Evolutionary conservation across 2,329 filamentous ascomycete species (phyloP).

Genomic region (Orbilia ellipsospora): DNA sequence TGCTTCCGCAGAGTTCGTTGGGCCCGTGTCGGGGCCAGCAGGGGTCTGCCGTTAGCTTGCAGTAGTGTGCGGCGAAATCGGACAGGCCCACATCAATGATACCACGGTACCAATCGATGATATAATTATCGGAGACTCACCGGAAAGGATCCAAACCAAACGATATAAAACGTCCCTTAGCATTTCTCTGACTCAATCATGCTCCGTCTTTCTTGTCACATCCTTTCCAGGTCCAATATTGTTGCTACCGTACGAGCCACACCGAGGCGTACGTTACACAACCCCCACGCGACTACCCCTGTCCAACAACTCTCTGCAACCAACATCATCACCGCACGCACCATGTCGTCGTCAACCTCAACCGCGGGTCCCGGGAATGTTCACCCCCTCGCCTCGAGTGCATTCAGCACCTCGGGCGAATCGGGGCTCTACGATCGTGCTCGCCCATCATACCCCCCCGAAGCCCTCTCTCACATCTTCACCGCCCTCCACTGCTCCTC

Average conservation of each 20-base stretch:
- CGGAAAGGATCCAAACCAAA: slow-evolving; percentile 10
- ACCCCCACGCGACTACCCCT: not conserved
- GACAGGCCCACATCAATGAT: not conserved
- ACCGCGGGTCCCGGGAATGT: not conserved
- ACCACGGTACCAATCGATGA: too few relatives aligned
- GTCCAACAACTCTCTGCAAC: not conserved
- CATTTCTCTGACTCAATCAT: slow-evolving; percentile 1
- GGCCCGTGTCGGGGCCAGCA: slow-evolving; percentile 1
- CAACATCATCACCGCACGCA: not conserved
- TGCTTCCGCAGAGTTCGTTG: too few relatives aligned
- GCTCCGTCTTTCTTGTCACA: not conserved
- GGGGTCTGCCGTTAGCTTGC: slow-evolving; percentile 1
- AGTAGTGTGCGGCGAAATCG: slow-evolving; percentile 12
- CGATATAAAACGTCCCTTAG: not conserved
- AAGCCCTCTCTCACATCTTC: slow-evolving; percentile 36
- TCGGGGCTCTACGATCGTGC: slow-evolving; percentile 52
- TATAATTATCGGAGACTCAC: slow-evolving; percentile 13
- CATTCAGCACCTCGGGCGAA: slow-evolving; percentile 43
- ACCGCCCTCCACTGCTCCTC: slow-evolving; percentile 19
- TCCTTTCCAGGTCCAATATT: not conserved
- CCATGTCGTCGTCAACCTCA: not conserved
- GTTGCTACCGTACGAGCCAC: not conserved
- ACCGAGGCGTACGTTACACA: slow-evolving; percentile 17
- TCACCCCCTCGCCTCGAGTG: slow-evolving; percentile 37
- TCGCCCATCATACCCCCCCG: slow-evolving; percentile 36